A percentile compares a stretch with the other conserved stretches of the same genome.
phyloP scores from a whole-genome alignment of 192 early-diverging fungal species.

The Backusella tuberculispora region DNA sequence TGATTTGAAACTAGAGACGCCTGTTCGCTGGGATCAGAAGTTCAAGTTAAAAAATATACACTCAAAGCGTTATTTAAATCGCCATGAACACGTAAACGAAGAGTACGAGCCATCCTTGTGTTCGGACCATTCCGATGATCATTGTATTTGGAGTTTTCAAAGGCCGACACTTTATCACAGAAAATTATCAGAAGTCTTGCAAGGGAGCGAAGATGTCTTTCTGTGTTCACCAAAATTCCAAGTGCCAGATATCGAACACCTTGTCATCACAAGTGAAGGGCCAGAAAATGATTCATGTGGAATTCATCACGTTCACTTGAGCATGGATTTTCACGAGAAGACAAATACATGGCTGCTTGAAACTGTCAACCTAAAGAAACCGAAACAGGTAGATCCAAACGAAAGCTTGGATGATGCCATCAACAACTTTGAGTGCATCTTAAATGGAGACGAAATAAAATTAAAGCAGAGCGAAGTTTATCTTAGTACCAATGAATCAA shows the following conservation, averaged over 20 bases:
- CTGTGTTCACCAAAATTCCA: not conserved
- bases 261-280: not conserved
- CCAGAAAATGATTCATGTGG: not conserved
- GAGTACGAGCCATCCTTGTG: constrained; percentile 4
- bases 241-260: not conserved
- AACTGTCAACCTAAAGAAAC: not conserved
- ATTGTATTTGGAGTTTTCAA: constrained; percentile 7
- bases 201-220: constrained; percentile 9
- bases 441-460: not conserved
- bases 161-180: not conserved
- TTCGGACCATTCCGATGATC: not conserved
- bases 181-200: not conserved
- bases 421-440: not conserved
- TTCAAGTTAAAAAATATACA: constrained; percentile 5
- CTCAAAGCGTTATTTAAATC: not conserved
- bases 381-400: not conserved
- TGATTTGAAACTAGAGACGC: not conserved
- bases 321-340: constrained; percentile 2
- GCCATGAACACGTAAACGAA: not conserved
- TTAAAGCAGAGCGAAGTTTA: constrained; percentile 4
- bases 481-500: not conserved
- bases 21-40: not conserved
- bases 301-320: not conserved
- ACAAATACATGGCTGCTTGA: not conserved
- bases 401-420: not conserved